phyloP scores from a whole-genome alignment of 345 rosid species.

The Eucalyptus curtisii region DNA sequence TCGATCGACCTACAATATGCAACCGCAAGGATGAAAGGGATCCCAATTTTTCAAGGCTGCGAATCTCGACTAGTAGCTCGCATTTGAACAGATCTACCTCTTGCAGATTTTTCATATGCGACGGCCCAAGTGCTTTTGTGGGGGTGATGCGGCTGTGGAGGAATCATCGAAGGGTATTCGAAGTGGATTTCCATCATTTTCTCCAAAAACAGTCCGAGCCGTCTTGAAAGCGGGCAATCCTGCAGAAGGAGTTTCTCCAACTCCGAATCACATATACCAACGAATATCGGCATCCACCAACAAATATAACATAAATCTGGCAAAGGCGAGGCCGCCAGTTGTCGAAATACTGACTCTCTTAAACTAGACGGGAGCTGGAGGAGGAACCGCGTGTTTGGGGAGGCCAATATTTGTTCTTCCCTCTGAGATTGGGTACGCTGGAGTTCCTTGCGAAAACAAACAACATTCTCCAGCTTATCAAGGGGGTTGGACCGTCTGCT shows the following conservation, averaged over 20 bases:
- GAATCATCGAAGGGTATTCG: too few relatives aligned
- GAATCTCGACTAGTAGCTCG: neutral
- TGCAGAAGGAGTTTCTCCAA: neutral
- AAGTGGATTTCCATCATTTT: too few relatives aligned
- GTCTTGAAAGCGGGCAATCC: fast-evolving
- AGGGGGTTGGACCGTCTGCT: fast-evolving
- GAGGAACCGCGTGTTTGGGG: neutral
- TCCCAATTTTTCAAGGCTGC: too few relatives aligned
- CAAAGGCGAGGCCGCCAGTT: too few relatives aligned
- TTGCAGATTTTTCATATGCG: neutral
- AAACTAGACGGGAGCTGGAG: neutral
- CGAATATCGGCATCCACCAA: neutral
- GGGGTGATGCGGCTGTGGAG: too few relatives aligned
- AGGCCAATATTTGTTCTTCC: too few relatives aligned
- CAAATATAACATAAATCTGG: too few relatives aligned
- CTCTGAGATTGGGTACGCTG: fast-evolving
- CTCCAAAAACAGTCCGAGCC: fast-evolving
- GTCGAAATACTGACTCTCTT: neutral
- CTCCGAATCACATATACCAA: neutral
- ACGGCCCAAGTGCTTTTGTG: neutral
- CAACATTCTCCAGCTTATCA: fast-evolving
- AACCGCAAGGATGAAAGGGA: neutral
- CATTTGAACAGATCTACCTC: neutral
- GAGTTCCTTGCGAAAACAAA: fast-evolving
- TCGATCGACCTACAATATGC: neutral